Conservation (phyloP, 768 basidiomycete genomes). For the Tylopilus plumbeoviolaceoides region DNA sequence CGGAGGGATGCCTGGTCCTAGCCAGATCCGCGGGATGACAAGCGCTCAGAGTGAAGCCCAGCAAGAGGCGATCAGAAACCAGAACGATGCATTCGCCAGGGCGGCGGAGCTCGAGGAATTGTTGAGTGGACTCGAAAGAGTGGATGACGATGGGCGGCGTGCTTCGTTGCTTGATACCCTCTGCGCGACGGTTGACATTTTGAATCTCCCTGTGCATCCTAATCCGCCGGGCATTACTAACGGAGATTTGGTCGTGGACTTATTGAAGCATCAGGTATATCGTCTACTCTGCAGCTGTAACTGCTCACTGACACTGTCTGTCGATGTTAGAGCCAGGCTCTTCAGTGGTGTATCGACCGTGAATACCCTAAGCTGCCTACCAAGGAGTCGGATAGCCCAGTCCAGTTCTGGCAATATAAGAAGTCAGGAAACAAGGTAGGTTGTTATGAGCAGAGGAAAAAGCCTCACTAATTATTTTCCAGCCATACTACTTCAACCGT, state of each 20-base stretch:
- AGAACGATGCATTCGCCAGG: conserved; percentile 46
- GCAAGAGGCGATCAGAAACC: conserved; percentile 28
- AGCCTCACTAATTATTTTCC: not conserved
- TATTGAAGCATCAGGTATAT: conserved; percentile 77
- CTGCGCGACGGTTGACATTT: conserved; percentile 64
- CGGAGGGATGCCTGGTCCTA: conserved; percentile 18
- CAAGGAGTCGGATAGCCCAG: conserved; percentile 61
- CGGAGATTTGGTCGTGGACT: conserved; percentile 65
- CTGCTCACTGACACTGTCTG: not conserved
- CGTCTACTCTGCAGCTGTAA: not conserved
- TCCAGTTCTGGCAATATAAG: conserved; percentile 85
- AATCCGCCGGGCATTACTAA: conserved; percentile 65
- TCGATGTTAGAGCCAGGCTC: conserved; percentile 61
- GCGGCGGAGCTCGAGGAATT: conserved; percentile 66
- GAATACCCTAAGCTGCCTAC: conserved; percentile 78
- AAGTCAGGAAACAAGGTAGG: conserved; percentile 53
- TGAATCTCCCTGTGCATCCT: conserved; percentile 66
- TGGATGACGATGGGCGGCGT: conserved; percentile 73
- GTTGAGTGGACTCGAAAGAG: conserved; percentile 65
- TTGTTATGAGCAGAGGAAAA: not conserved
- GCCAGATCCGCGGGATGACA: conserved; percentile 12
- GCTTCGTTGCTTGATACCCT: conserved; percentile 66
- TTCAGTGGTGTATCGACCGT: conserved; percentile 79
- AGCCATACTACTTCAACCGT: conserved; percentile 72
- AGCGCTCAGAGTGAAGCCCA: conserved; percentile 33